Percentiles rank a stretch among this genome's conserved stretches.
Evolutionary conservation across 2,329 filamentous ascomycete species (phyloP).

Genomic region (Microsporum ferrugineum): DNA sequence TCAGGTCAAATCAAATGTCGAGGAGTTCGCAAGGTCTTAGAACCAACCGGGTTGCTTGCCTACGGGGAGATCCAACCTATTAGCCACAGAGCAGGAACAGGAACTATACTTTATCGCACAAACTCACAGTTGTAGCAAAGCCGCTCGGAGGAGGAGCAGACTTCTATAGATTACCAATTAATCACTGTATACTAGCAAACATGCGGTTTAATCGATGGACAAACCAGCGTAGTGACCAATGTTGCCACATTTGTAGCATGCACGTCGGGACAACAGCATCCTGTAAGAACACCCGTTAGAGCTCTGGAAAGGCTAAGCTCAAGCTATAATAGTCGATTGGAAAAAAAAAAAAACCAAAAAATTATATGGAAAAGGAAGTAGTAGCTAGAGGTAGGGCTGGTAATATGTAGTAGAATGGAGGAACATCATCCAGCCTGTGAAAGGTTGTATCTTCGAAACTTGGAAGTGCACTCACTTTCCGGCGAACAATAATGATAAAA

Average conservation of each 20-base stretch:
- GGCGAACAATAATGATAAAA: neutral
- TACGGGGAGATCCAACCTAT: constrained; percentile 14
- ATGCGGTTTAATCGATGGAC: constrained; percentile 13
- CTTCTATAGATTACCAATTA: constrained; percentile 45
- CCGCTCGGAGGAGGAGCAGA: constrained; percentile 94
- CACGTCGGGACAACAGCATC: constrained; percentile 75
- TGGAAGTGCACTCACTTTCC: constrained; percentile 1
- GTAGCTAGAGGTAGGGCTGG: neutral
- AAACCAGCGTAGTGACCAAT: constrained; percentile 56
- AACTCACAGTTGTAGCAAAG: constrained; percentile 97
- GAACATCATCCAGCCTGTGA: neutral
- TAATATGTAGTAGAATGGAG: neutral
- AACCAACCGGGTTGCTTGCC: constrained; percentile 37
- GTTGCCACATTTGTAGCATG: constrained; percentile 69
- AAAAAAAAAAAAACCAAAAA: neutral
- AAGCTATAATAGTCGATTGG: neutral
- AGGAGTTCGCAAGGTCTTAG: neutral
- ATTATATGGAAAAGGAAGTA: neutral
- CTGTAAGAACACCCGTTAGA: constrained; percentile 1
- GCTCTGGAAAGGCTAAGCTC: neutral
- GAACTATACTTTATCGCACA: constrained; percentile 5
- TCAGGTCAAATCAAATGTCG: neutral
- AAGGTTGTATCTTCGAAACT: neutral
- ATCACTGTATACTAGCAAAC: neutral
- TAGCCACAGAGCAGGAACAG: neutral